Conservation (phyloP, 2,329 filamentous ascomycete genomes). For the Fusarium camptoceras region DNA sequence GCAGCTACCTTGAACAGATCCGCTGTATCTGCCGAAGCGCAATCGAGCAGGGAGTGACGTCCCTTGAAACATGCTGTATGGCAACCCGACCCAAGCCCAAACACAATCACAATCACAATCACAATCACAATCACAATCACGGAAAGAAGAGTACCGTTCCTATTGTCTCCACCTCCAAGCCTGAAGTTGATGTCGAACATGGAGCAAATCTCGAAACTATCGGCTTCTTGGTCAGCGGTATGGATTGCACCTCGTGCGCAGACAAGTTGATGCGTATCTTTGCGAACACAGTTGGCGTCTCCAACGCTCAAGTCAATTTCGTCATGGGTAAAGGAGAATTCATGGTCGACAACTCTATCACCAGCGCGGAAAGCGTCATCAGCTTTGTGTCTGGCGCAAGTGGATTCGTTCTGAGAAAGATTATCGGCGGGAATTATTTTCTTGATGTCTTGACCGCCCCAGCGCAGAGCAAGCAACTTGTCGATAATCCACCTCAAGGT, state of each 20-base stretch:
- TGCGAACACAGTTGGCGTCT: conserved; percentile 45
- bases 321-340: conserved; percentile 54
- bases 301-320: conserved; percentile 52
- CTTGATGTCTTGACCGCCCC: not conserved
- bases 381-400: conserved; percentile 35
- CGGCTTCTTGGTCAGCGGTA: conserved; percentile 48
- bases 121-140: not conserved
- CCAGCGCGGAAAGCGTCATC: conserved; percentile 39
- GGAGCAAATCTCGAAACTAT: not conserved
- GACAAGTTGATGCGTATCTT: conserved; percentile 51
- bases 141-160: not conserved
- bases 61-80: conserved; percentile 46
- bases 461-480: not conserved
- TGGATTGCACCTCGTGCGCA: conserved; percentile 54
- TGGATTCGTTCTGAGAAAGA: conserved; percentile 47
- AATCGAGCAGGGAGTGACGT: conserved; percentile 45
- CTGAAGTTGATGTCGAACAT: not conserved
- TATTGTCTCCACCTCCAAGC: not conserved
- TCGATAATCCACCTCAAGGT: not conserved
- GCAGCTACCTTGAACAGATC: conserved; percentile 51
- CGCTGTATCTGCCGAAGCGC: conserved; percentile 54
- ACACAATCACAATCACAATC: not conserved
- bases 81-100: not conserved
- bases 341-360: conserved; percentile 42
- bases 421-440: not conserved